A percentile compares a stretch with the other conserved stretches of the same genome.
These are phyloP conservation scores for Cyclostephanos invisitatus DNA, from an alignment of 108 stramenopile genomes.

Conservation along the genomic window DNA sequence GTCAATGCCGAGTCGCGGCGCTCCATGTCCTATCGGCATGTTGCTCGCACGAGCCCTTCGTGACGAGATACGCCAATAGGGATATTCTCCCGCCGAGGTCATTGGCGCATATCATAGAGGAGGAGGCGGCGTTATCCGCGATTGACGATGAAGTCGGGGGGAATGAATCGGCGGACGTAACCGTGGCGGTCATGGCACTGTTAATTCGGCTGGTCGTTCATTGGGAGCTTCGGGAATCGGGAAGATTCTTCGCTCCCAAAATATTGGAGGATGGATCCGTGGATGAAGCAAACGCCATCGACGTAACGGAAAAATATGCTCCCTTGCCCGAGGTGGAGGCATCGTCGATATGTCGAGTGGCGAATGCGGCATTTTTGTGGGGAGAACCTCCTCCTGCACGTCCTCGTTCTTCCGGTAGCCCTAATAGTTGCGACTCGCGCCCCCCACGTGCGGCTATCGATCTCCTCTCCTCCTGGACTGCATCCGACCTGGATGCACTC, in stretches of 20 bases:
- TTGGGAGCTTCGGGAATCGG: slow-evolving; percentile 59
- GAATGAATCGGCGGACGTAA: slow-evolving; percentile 44
- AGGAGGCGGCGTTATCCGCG: slow-evolving; percentile 47
- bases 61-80: slow-evolving; percentile 26
- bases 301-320: background rate
- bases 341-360: slow-evolving; percentile 44
- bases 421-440: slow-evolving; percentile 6
- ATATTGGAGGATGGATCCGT: slow-evolving; percentile 46
- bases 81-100: slow-evolving; percentile 22
- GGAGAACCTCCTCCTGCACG: background rate
- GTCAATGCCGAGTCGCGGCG: slow-evolving; percentile 35
- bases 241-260: slow-evolving; percentile 30
- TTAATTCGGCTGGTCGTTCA: slow-evolving; percentile 69
- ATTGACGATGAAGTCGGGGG: background rate
- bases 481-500: slow-evolving; percentile 54
- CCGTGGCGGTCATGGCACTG: slow-evolving; percentile 63
- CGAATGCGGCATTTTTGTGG: slow-evolving; percentile 49
- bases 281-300: slow-evolving; percentile 13
- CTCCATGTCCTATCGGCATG: slow-evolving; percentile 47
- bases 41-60: slow-evolving; percentile 44
- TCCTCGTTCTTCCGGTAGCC: background rate
- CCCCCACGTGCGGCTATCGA: slow-evolving; percentile 74
- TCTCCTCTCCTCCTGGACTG: slow-evolving; percentile 74
- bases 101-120: slow-evolving; percentile 41
- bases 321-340: slow-evolving; percentile 39